Evolutionary conservation across 495 filamentous ascomycete genomes (phyloP).

Genomic region (Aspergillus mulundensis): DNA sequence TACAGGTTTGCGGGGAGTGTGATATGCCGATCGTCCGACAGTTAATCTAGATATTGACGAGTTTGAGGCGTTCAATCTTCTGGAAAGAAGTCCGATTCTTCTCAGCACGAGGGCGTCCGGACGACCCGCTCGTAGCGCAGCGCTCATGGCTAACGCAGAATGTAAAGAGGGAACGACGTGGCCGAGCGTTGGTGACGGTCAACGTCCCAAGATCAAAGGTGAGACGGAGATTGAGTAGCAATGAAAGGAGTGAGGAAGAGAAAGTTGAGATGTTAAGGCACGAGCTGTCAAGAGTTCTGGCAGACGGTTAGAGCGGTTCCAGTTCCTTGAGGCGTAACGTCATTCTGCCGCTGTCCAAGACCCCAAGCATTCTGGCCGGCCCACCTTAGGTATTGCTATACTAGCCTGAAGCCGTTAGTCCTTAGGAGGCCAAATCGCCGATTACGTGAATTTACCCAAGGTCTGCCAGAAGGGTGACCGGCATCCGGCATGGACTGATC

Average conservation of each 20-base stretch:
- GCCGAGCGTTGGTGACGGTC: neutral
- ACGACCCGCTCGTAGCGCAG: constrained; percentile 36
- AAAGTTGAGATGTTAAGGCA: neutral
- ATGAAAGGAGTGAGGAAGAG: neutral
- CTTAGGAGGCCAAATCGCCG: neutral
- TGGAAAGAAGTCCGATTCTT: constrained; percentile 28
- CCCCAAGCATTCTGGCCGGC: constrained; percentile 1
- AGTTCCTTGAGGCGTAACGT: neutral
- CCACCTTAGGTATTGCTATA: neutral
- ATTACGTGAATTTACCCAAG: neutral
- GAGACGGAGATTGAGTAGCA: constrained; percentile 1
- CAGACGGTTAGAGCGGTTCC: neutral
- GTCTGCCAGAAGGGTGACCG: neutral
- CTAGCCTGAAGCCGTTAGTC: neutral
- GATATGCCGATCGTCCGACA: constrained; percentile 20
- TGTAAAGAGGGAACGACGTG: constrained; percentile 1
- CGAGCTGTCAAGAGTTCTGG: neutral
- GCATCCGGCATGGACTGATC: neutral
- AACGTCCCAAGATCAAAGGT: constrained; percentile 3
- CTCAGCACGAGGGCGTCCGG: constrained; percentile 29
- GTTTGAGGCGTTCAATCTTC: constrained; percentile 21
- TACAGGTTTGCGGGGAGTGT: constrained; percentile 20
- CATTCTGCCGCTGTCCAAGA: constrained; percentile 3
- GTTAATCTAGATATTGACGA: constrained; percentile 8
- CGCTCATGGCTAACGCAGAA: constrained; percentile 29